phyloP scores from a whole-genome alignment of 2,329 filamentous ascomycete genomes.

The Cytospora piceae region DNA sequence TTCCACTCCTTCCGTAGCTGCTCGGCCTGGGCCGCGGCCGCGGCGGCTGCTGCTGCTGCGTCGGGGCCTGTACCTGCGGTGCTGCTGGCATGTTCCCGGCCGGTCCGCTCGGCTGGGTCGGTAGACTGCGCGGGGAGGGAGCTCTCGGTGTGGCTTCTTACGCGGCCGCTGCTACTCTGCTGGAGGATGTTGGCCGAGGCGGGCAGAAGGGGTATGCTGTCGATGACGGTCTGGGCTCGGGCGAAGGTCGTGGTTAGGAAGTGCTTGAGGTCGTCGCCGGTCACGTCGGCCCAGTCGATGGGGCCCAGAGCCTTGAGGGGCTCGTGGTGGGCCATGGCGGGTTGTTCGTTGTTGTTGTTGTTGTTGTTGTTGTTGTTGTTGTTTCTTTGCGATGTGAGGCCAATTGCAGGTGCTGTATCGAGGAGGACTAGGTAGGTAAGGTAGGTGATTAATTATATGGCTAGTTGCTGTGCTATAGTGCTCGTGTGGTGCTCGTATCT shows the following conservation, averaged over 20 bases:
- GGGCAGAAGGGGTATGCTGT: conserved; percentile 72
- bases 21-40: conserved; percentile 47
- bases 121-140: conserved; percentile 50
- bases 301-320: conserved; percentile 61
- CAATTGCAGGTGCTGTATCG: too few relatives aligned
- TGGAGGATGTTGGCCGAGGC: conserved; percentile 50
- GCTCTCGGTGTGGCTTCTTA: conserved; percentile 55
- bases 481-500: too few relatives aligned
- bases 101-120: conserved; percentile 54
- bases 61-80: conserved; percentile 4
- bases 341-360: too few relatives aligned
- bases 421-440: too few relatives aligned
- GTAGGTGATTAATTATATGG: not conserved
- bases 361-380: too few relatives aligned
- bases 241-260: conserved; percentile 65
- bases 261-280: conserved; percentile 50
- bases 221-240: conserved; percentile 71
- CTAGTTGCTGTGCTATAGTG: not conserved
- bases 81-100: conserved; percentile 41
- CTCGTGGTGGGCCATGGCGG: conserved; percentile 61
- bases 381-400: too few relatives aligned
- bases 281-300: conserved; percentile 54
- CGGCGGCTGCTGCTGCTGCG: conserved; percentile 29
- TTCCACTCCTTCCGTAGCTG: conserved; percentile 85
- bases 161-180: conserved; percentile 49